Conservation (phyloP, 257 asterid genomes). For the Fraxinus quadrangulata region DNA sequence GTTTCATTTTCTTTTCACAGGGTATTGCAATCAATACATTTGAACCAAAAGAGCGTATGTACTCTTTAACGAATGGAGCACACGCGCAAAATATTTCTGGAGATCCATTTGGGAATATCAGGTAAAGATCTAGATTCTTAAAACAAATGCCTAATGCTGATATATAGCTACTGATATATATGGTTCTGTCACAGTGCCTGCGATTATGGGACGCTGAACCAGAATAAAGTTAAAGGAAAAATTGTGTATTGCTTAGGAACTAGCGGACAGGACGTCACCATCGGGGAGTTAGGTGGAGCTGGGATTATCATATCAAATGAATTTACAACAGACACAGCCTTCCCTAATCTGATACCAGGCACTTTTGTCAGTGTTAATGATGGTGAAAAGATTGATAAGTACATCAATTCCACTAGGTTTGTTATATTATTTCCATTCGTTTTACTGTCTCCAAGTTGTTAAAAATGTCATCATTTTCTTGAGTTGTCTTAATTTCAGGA, state of each 20-base stretch:
- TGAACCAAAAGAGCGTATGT: slow-evolving; percentile 35
- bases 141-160: background rate
- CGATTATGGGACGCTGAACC: slow-evolving; percentile 35
- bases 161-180: background rate
- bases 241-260: slow-evolving; percentile 58
- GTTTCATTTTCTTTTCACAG: slow-evolving; percentile 22
- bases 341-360: slow-evolving; percentile 30
- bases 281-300: slow-evolving; percentile 45
- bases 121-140: slow-evolving; percentile 29
- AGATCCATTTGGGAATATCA: slow-evolving; percentile 32
- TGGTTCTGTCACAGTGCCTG: slow-evolving; percentile 45
- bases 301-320: slow-evolving; percentile 51
- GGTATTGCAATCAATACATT: slow-evolving; percentile 63
- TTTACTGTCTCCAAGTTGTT: background rate
- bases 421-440: background rate
- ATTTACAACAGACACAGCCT: slow-evolving; percentile 32
- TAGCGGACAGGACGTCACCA: slow-evolving; percentile 20
- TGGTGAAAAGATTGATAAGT: slow-evolving; percentile 45
- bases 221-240: slow-evolving; percentile 58
- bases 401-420: slow-evolving; percentile 70
- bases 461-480: background rate
- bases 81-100: slow-evolving; percentile 36
- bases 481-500: slow-evolving; percentile 27
- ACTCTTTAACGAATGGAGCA: slow-evolving; percentile 53
- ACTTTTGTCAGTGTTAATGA: slow-evolving; percentile 31